phyloP scores from a whole-genome alignment of 2,329 filamentous ascomycete genomes.

The Neofusicoccum sp. region DNA sequence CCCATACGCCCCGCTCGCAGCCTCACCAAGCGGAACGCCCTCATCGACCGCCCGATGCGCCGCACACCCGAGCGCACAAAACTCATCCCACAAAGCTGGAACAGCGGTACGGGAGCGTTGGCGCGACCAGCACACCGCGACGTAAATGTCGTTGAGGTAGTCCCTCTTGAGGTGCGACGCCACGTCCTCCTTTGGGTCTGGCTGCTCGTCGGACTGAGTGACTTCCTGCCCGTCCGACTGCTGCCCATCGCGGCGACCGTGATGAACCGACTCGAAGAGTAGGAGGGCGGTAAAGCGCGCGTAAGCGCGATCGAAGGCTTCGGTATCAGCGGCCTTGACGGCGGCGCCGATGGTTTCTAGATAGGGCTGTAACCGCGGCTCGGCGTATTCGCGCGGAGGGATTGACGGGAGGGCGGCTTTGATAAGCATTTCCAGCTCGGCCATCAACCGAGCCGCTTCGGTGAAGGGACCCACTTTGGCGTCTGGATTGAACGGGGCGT shows the following conservation, averaged over 20 bases:
- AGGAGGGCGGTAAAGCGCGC: background rate
- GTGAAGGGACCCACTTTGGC: background rate
- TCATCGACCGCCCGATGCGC: background rate
- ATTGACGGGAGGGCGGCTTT: background rate
- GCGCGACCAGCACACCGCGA: background rate
- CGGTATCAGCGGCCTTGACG: background rate
- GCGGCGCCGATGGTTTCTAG: background rate
- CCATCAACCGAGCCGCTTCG: too few species aligned
- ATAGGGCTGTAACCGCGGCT: background rate
- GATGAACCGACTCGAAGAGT: background rate
- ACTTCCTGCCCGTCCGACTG: background rate
- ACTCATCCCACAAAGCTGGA: background rate
- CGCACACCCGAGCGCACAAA: background rate
- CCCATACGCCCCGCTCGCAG: background rate
- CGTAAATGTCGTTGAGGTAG: background rate
- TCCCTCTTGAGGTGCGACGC: background rate
- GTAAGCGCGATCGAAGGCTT: background rate
- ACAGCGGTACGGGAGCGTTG: background rate
- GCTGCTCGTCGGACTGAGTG: too few species aligned
- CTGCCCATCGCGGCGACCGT: background rate
- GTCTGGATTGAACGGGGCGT: background rate
- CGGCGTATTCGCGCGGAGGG: background rate
- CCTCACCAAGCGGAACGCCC: background rate
- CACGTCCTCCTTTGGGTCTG: background rate
- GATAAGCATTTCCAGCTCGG: background rate